Evolutionary conservation across 208 protist species (phyloP).

Genomic region (Leishmania tarentolae): DNA sequence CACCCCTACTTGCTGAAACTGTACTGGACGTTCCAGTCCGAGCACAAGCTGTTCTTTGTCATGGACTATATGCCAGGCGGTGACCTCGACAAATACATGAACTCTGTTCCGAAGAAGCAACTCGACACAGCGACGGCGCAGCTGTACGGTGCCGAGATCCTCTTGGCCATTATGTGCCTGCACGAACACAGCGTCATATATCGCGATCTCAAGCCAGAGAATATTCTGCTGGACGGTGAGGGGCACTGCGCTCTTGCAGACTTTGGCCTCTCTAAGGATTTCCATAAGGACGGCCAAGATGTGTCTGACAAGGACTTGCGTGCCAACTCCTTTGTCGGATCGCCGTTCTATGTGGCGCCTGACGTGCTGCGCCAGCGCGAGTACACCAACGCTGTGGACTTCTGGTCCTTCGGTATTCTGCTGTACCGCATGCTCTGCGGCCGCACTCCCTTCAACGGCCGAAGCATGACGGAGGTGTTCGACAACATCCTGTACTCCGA

Average conservation of each 20-base stretch:
- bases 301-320: conserved; percentile 75
- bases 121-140: conserved; percentile 86
- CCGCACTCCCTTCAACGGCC: conserved; percentile 93
- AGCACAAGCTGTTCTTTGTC: conserved; percentile 95
- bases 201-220: conserved; percentile 95
- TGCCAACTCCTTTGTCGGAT: conserved; percentile 93
- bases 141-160: conserved; percentile 95
- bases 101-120: conserved; percentile 79
- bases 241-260: conserved; percentile 91
- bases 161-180: conserved; percentile 92
- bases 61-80: conserved; percentile 96
- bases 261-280: conserved; percentile 94
- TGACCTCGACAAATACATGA: conserved; percentile 94
- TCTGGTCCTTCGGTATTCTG: conserved; percentile 97
- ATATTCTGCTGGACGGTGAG: conserved; percentile 86
- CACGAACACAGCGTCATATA: conserved; percentile 95
- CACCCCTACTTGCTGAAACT: conserved; percentile 95
- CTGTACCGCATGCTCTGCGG: conserved; percentile 97
- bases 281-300: conserved; percentile 82
- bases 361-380: conserved; percentile 94
- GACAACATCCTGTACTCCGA: conserved; percentile 94
- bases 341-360: conserved; percentile 94
- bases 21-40: conserved; percentile 97
- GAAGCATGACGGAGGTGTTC: conserved; percentile 93
- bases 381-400: conserved; percentile 97